Percentiles rank a stretch among this genome's conserved stretches.
phyloP scores from a whole-genome alignment of 2,329 filamentous ascomycete species.

The Aspergillus puulaauensis region DNA sequence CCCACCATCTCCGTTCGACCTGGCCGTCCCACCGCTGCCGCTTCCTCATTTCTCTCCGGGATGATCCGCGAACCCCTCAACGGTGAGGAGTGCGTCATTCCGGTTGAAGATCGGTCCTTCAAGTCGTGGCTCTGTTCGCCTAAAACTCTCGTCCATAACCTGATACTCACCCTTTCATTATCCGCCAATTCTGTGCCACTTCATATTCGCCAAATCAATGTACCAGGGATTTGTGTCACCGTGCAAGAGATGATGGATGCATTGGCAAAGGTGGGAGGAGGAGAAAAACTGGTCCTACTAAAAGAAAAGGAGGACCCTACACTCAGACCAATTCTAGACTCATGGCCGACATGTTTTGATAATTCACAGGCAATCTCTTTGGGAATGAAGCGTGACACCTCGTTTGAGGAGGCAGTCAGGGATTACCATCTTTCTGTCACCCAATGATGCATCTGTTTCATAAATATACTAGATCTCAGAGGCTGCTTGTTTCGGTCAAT shows the following conservation, averaged over 20 bases:
- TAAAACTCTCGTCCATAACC: constrained; percentile 53
- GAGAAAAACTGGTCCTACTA: constrained; percentile 52
- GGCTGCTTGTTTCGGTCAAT: not conserved
- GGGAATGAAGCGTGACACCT: constrained; percentile 53
- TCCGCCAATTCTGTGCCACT: constrained; percentile 40
- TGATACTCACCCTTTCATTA: constrained; percentile 51
- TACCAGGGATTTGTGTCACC: constrained; percentile 55
- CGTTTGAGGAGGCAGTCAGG: constrained; percentile 55
- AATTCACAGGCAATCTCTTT: constrained; percentile 51
- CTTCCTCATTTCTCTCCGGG: constrained; percentile 62
- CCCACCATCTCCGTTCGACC: constrained; percentile 63
- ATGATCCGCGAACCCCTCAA: constrained; percentile 65
- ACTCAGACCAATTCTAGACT: constrained; percentile 54
- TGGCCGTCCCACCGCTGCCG: constrained; percentile 59
- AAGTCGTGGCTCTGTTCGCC: constrained; percentile 57
- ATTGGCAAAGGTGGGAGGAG: constrained; percentile 54
- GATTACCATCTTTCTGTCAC: constrained; percentile 51
- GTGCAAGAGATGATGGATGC: constrained; percentile 59
- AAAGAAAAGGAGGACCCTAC: constrained; percentile 52
- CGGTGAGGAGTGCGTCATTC: constrained; percentile 54
- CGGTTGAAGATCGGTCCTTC: constrained; percentile 52
- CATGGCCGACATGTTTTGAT: constrained; percentile 58
- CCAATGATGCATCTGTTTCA: constrained; percentile 7
- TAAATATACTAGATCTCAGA: not conserved
- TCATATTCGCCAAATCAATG: constrained; percentile 55